Base-by-base conservation (phyloP, 2,329 filamentous ascomycete species). In the Aspergillus sojae region DNA sequence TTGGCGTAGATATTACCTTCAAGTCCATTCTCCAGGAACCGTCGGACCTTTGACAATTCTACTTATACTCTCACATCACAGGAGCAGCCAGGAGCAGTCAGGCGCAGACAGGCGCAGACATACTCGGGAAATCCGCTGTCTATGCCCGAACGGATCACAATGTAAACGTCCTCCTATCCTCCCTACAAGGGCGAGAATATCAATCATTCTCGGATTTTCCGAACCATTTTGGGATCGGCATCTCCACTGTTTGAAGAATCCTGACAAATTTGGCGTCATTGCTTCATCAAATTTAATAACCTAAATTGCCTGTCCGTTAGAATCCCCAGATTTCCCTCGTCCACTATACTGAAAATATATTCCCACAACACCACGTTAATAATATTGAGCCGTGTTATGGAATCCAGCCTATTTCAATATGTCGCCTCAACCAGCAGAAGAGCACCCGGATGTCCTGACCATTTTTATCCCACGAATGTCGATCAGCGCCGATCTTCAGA, bases 401-500 rank as follows among this genome's bases (percentile, higher is more conserved):
- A 28, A 6, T 28, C 26, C 14, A 16, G 16, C 21, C 6, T 6
- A 26, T 16, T 26, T 23, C 23, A 26, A 16, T 16, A 12, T 48
- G 6, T 23, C 12, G 14, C 10, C 23, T 16, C 23, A 5, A 16
- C 16, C 30, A 14, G 12, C 26, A n/a, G 16, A 36, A 36, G 26
- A 6, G 2, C 19, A 14, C n/a, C 19, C 30, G 12, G 34, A 50
- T 32, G 32, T 52, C 36, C 45, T 41, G 45, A 36, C 30, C 43
- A 36, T 12, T 26, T n/a, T 26, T n/a, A 26, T 36, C 30, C 21
- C n/a, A 32, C 39, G 43, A 14, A n/a, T 50, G 57, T 19, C 45
- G 57, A 59, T 50, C 57, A 59, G 10, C 9, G 57, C 32, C 57
- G 57, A 59, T 59, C 57, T 30, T 11, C 32, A 21, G 12, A 26